A percentile compares a stretch with the other conserved stretches of the same genome.
phyloP scores from a whole-genome alignment of 371 early-diverging fungal genomes.

The Mucor saturninus region DNA sequence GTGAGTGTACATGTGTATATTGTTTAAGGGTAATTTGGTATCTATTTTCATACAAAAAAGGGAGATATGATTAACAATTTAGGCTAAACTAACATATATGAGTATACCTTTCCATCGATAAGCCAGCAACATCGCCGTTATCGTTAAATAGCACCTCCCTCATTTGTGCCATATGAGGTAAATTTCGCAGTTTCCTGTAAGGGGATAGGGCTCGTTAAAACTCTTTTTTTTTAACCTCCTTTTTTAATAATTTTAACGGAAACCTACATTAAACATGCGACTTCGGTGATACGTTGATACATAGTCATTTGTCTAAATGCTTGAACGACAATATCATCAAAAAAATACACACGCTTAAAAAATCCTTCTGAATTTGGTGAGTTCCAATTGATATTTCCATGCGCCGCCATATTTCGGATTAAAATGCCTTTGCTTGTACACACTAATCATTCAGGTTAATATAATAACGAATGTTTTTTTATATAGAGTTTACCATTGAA shows the following conservation, averaged over 20 bases:
- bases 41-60: constrained; percentile 15
- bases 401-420: constrained; percentile 37
- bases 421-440: constrained; percentile 42
- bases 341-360: constrained; percentile 56
- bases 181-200: constrained; percentile 49
- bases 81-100: no score
- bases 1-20: constrained; percentile 62
- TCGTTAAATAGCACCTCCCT: constrained; percentile 50
- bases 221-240: background rate
- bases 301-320: constrained; percentile 58
- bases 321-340: constrained; percentile 51
- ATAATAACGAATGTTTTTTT: background rate
- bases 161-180: constrained; percentile 55
- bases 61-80: background rate
- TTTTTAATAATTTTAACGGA: background rate
- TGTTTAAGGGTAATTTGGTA: constrained; percentile 63
- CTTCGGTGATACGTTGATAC: constrained; percentile 58
- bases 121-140: constrained; percentile 51
- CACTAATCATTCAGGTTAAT: constrained; percentile 18
- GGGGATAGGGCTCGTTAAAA: background rate
- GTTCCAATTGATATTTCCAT: constrained; percentile 44
- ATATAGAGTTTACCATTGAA: constrained; percentile 34
- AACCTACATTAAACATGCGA: constrained; percentile 56
- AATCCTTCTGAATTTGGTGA: constrained; percentile 56
- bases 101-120: constrained; percentile 50